These are phyloP conservation scores for Arthonia radiata DNA, from an alignment of 495 filamentous ascomycete genomes.

Conservation along the genomic window DNA sequence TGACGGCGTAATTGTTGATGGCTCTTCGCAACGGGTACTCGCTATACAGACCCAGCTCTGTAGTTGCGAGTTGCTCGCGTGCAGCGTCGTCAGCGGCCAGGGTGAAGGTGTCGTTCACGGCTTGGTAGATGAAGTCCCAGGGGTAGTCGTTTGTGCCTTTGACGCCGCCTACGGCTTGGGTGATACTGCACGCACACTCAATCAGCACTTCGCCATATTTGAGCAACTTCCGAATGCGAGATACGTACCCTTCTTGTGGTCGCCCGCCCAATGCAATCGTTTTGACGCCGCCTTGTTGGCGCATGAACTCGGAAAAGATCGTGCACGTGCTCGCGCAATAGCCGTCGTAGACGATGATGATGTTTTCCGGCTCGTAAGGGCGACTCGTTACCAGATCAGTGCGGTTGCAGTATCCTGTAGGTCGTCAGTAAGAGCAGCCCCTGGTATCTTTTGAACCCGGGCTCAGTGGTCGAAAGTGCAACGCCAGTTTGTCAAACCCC, in stretches of 20 bases:
- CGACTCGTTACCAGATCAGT: constrained; percentile 3
- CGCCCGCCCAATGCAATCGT: constrained; percentile 37
- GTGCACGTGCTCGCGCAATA: constrained; percentile 41
- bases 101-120: constrained; percentile 3
- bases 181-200: too few relatives aligned
- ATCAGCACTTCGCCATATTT: too few relatives aligned
- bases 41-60: constrained; percentile 3
- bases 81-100: background rate
- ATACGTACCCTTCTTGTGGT: constrained; percentile 20
- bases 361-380: constrained; percentile 7
- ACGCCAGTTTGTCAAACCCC: too few relatives aligned
- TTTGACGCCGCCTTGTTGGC: constrained; percentile 27
- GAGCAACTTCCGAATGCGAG: too few relatives aligned
- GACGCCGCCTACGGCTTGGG: constrained; percentile 12
- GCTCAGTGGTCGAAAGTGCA: too few relatives aligned
- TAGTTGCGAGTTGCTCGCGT: too few relatives aligned
- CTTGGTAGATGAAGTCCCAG: constrained; percentile 4
- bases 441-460: too few relatives aligned
- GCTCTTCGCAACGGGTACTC: constrained; percentile 3
- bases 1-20: constrained; percentile 5
- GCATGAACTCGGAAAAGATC: constrained; percentile 30
- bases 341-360: constrained; percentile 15
- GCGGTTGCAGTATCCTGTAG: constrained; percentile 6
- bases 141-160: constrained; percentile 8
- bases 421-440: too few relatives aligned